These are phyloP conservation scores for Dothistroma pini DNA, from an alignment of 2,329 filamentous ascomycete genomes.

Conservation along the genomic window DNA sequence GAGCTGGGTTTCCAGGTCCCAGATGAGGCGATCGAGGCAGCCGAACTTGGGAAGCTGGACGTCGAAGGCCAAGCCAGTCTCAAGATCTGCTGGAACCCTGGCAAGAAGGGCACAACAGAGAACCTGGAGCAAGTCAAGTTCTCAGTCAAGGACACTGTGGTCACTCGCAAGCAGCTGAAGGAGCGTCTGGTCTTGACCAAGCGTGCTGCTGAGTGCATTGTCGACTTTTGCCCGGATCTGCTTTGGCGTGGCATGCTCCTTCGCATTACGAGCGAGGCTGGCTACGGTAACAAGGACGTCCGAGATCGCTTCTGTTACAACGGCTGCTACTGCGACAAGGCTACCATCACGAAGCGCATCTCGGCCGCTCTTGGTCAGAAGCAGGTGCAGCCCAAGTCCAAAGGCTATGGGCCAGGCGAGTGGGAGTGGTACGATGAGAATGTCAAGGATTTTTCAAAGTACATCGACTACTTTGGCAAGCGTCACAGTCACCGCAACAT, in stretches of 20 bases:
- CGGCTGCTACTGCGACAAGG: conserved; percentile 34
- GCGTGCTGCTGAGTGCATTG: conserved; percentile 33
- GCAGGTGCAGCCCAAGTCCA: conserved; percentile 28
- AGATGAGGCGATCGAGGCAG: conserved; percentile 32
- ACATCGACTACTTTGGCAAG: conserved; percentile 29
- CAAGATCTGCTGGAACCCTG: conserved; percentile 34
- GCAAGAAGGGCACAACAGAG: conserved; percentile 32
- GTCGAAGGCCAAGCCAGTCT: conserved; percentile 26
- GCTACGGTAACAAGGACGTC: conserved; percentile 33
- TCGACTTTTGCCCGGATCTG: conserved; percentile 38
- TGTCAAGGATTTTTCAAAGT: conserved; percentile 27
- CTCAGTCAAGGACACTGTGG: conserved; percentile 32
- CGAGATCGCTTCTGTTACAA: conserved; percentile 35
- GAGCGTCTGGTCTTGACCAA: conserved; percentile 27
- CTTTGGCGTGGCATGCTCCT: conserved; percentile 36
- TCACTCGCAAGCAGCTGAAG: conserved; percentile 32
- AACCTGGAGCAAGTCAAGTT: conserved; percentile 32
- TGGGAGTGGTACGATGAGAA: conserved; percentile 28
- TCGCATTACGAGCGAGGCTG: conserved; percentile 32
- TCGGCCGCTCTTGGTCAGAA: conserved; percentile 35
- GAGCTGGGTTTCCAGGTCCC: conserved; percentile 19
- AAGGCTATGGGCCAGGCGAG: conserved; percentile 22
- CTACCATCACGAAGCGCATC: conserved; percentile 37
- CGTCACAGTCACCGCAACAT: conserved; percentile 27
- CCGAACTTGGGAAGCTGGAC: conserved; percentile 24